Evolutionary conservation across 257 asterid species (phyloP).

Genomic region (Salvia rosmarinus): DNA sequence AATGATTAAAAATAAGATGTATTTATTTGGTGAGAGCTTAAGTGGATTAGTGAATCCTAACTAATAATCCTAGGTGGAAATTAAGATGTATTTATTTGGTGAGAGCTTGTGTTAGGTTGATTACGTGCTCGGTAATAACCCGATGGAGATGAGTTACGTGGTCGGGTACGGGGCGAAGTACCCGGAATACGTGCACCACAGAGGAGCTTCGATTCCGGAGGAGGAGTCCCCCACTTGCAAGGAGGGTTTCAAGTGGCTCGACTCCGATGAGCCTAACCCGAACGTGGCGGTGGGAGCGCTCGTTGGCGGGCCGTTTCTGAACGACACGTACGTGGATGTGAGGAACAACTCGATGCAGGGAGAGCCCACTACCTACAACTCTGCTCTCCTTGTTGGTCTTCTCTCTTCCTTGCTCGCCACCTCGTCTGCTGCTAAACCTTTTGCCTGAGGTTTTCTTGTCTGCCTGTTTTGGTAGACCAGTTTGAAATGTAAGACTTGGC

Average conservation of each 20-base stretch:
- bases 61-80: no score
- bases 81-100: not conserved
- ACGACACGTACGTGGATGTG: conserved; percentile 66
- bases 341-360: conserved; percentile 90
- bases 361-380: conserved; percentile 82
- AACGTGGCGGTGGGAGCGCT: conserved; percentile 80
- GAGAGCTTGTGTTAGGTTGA: conserved; percentile 48
- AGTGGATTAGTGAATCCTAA: no score
- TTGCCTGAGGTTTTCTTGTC: conserved; percentile 46
- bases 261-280: conserved; percentile 67
- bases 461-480: no score
- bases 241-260: conserved; percentile 84
- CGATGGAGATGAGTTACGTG: conserved; percentile 74
- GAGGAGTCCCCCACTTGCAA: conserved; percentile 63
- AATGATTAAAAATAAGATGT: no score
- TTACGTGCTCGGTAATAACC: conserved; percentile 78
- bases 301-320: conserved; percentile 87
- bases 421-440: conserved; percentile 59
- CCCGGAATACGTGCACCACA: conserved; percentile 82
- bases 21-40: no score
- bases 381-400: conserved; percentile 75
- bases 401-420: conserved; percentile 78
- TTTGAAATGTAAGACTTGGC: no score
- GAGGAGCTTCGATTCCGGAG: conserved; percentile 88
- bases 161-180: conserved; percentile 81